Evolutionary conservation across 2,329 filamentous ascomycete genomes (phyloP).

Genomic region (Xylaria sp.): DNA sequence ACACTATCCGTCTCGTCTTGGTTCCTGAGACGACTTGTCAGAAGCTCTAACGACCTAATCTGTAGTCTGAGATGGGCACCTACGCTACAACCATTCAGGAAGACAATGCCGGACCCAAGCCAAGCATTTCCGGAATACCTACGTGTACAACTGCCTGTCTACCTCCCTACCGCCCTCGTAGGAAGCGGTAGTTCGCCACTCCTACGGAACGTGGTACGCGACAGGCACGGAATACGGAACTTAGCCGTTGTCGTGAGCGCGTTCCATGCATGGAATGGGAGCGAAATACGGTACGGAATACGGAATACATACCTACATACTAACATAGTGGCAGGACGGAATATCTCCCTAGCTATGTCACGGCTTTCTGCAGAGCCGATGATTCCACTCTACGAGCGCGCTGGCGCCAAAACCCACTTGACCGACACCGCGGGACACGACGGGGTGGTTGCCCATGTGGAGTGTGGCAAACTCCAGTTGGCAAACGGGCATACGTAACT

Average conservation of each 20-base stretch:
- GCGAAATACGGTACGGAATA: background rate
- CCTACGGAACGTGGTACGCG: too few species aligned
- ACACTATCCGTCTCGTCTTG: too few species aligned
- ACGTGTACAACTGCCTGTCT: too few species aligned
- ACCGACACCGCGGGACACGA: background rate
- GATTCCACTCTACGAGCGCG: conserved; percentile 13
- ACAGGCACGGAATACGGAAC: too few species aligned
- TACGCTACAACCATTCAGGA: too few species aligned
- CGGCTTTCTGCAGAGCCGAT: conserved; percentile 15
- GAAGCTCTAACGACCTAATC: too few species aligned
- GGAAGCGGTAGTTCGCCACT: too few species aligned
- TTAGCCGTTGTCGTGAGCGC: background rate
- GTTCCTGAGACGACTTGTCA: too few species aligned
- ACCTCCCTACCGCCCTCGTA: too few species aligned
- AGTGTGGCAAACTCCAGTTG: background rate
- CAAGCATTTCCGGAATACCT: too few species aligned
- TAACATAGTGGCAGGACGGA: conserved; percentile 1
- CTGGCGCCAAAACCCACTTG: conserved; percentile 13
- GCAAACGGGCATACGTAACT: background rate
- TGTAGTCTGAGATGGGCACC: too few species aligned
- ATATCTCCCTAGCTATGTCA: background rate
- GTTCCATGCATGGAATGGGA: background rate
- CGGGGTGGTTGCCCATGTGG: background rate
- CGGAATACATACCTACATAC: conserved; percentile 3
- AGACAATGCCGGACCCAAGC: too few species aligned